These are phyloP conservation scores for Xylaria multiplex DNA, from an alignment of 2,329 filamentous ascomycete species.

Conservation along the genomic window DNA sequence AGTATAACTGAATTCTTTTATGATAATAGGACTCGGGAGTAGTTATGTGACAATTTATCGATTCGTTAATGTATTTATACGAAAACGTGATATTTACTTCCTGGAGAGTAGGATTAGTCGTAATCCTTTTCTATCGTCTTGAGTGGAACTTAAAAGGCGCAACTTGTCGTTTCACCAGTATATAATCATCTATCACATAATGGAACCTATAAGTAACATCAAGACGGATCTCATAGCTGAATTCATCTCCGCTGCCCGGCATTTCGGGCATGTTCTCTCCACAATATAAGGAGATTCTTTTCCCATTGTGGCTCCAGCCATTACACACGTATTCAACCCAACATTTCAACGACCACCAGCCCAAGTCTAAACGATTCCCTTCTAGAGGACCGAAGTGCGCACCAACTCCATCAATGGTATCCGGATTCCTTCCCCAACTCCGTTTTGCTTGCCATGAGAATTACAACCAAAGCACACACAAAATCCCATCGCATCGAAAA, in stretches of 20 bases:
- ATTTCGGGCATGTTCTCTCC: conserved; percentile 1
- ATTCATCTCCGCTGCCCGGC: conserved; percentile 9
- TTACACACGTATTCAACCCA: conserved; percentile 11
- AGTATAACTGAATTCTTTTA: neutral
- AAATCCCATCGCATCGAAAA: conserved; percentile 2
- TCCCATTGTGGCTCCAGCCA: conserved; percentile 6
- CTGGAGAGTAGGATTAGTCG: no score
- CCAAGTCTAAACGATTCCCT: conserved; percentile 3
- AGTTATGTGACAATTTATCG: neutral
- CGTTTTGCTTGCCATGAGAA: conserved; percentile 7
- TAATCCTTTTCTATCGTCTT: no score
- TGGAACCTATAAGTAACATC: neutral
- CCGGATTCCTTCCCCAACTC: conserved; percentile 18
- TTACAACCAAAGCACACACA: conserved; percentile 1
- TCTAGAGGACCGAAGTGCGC: conserved; percentile 7
- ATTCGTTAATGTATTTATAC: neutral
- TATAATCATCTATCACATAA: neutral
- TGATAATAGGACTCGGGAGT: neutral
- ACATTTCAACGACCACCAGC: conserved; percentile 4
- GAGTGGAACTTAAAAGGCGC: neutral
- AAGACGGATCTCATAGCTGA: neutral
- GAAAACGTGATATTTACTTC: no score
- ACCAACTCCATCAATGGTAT: conserved; percentile 18
- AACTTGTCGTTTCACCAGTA: neutral
- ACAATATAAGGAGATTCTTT: neutral